phyloP scores from a whole-genome alignment of 805 yeast species.

The Starmera quercuum region DNA sequence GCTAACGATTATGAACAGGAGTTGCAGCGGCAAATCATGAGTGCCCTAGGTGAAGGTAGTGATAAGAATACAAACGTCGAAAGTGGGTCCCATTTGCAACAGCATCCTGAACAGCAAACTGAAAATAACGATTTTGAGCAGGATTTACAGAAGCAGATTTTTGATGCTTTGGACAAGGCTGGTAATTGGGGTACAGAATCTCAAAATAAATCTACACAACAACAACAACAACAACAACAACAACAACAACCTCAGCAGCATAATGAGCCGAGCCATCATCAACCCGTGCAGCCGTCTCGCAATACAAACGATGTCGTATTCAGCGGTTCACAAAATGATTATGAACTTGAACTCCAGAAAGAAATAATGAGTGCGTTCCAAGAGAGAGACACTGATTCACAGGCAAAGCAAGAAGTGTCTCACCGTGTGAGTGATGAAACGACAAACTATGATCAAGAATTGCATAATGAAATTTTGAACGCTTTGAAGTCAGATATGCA shows the following conservation, averaged over 20 bases:
- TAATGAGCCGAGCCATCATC: slow-evolving; percentile 10
- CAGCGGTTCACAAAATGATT: slow-evolving; percentile 15
- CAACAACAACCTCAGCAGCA: slow-evolving; percentile 1
- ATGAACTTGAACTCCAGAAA: slow-evolving; percentile 13
- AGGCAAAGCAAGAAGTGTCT: too few species aligned
- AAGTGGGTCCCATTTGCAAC: neutral
- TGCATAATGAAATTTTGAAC: too few species aligned
- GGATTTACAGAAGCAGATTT: slow-evolving; percentile 16
- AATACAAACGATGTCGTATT: too few species aligned
- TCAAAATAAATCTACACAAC: neutral
- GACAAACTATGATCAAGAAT: too few species aligned
- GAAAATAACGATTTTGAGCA: slow-evolving; percentile 8
- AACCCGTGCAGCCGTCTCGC: too few species aligned
- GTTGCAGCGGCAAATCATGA: slow-evolving; percentile 13
- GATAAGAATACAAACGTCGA: neutral
- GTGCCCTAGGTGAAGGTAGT: slow-evolving; percentile 6
- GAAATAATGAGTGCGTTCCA: slow-evolving; percentile 9
- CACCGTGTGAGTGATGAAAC: too few species aligned
- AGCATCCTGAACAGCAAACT: neutral
- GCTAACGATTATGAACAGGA: slow-evolving; percentile 7
- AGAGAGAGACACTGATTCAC: slow-evolving; percentile 6
- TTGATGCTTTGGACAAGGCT: slow-evolving; percentile 13
- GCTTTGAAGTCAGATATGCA: too few species aligned
- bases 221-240: neutral
- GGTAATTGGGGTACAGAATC: slow-evolving; percentile 2